phyloP scores from a whole-genome alignment of 345 rosid species.

The Eucalyptus marginata region DNA sequence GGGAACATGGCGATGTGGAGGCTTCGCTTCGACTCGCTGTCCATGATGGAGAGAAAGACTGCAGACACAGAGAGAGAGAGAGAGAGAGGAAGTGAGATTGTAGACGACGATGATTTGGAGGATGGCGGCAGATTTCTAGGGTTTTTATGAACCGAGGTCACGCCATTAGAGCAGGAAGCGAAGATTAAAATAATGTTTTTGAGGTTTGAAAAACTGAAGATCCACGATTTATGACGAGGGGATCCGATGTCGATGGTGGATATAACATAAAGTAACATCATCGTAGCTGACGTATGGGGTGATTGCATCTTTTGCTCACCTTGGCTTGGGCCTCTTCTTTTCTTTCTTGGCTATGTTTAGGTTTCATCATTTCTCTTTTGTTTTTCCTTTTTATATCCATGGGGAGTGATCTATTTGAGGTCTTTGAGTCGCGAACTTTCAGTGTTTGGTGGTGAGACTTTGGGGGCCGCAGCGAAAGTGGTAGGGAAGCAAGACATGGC shows the following conservation, averaged over 20 bases:
- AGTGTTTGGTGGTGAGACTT: too few relatives aligned
- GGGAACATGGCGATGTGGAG: neutral
- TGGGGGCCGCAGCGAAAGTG: too few relatives aligned
- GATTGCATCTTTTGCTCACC: neutral
- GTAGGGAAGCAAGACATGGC: neutral
- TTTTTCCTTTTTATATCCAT: neutral
- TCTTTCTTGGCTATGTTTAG: neutral
- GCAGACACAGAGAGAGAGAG: neutral
- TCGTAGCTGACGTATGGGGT: neutral
- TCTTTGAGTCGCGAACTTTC: neutral
- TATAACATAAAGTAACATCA: neutral
- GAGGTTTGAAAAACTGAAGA: neutral
- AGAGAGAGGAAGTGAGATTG: neutral
- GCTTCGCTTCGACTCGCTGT: neutral
- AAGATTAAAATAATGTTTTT: neutral
- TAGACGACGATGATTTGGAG: neutral
- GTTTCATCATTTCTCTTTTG: neutral
- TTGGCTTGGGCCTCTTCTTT: neutral
- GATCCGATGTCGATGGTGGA: neutral
- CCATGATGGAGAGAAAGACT: neutral
- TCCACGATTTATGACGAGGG: fast-evolving
- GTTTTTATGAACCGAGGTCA: neutral
- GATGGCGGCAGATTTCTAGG: neutral
- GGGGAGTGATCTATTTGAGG: neutral
- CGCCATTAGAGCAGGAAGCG: neutral